Conservation (phyloP, 495 filamentous ascomycete genomes). For the Glutinoglossum americanum region DNA sequence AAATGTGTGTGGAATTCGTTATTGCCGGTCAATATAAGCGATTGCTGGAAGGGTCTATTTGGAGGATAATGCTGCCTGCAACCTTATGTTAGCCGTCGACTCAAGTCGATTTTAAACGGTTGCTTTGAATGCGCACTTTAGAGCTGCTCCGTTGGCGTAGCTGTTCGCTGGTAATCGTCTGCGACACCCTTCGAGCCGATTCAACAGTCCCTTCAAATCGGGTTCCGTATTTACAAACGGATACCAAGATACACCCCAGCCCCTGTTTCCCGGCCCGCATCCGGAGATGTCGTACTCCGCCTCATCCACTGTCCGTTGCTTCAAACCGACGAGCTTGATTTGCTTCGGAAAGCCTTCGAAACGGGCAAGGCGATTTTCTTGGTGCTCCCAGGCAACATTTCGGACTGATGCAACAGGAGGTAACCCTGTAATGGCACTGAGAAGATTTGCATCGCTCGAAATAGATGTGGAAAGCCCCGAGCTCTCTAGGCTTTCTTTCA, state of each 20-base stretch:
- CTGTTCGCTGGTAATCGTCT: neutral
- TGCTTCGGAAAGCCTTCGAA: neutral
- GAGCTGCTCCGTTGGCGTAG: neutral
- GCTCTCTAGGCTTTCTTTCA: neutral
- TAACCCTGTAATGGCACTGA: neutral
- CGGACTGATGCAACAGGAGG: neutral
- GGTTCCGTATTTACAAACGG: neutral
- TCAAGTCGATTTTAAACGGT: neutral
- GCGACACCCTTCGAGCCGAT: neutral
- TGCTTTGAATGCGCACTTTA: neutral
- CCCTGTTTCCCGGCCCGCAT: neutral
- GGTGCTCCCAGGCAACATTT: neutral
- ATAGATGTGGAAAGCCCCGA: neutral
- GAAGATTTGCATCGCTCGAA: neutral
- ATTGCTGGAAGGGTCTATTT: neutral
- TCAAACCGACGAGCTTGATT: neutral
- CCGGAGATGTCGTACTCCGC: neutral
- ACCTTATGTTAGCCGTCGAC: neutral
- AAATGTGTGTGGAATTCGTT: neutral
- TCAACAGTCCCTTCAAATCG: neutral
- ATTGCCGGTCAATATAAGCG: neutral
- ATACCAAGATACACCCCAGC: neutral
- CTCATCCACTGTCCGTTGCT: neutral
- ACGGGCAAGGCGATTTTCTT: neutral
- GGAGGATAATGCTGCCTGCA: neutral